A percentile compares a stretch with the other conserved stretches of the same genome.
phyloP scores from a whole-genome alignment of 148 eudicot genomes.

The Camellia lanceoleosa region DNA sequence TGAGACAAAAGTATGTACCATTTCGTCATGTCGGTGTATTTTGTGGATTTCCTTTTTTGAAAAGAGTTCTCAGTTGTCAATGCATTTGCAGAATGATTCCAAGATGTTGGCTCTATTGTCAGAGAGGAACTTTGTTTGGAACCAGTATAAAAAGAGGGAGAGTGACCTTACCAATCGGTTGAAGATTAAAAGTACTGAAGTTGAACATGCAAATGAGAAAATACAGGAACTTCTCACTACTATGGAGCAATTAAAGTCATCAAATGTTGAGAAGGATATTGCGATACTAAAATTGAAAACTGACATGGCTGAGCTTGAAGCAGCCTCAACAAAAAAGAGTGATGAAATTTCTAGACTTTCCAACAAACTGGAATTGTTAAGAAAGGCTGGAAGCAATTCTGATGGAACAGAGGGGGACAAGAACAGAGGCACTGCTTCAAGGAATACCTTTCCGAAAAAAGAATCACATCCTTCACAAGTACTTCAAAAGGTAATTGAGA shows the following conservation, averaged over 20 bases:
- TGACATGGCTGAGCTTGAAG: conserved; percentile 36
- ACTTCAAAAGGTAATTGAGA: conserved; percentile 24
- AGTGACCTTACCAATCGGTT: conserved; percentile 31
- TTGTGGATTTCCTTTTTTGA: background rate
- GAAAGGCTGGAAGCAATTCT: conserved; percentile 26
- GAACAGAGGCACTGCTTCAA: conserved; percentile 7
- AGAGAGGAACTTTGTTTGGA: conserved; percentile 70
- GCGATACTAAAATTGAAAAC: conserved; percentile 31
- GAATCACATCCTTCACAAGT: conserved; percentile 25
- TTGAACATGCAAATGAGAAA: conserved; percentile 42
- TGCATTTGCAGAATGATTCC: conserved; percentile 28
- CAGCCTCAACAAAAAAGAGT: conserved; percentile 33
- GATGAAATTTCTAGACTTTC: conserved; percentile 39
- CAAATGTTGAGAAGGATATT: conserved; percentile 44
- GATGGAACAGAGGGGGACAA: conserved; percentile 14
- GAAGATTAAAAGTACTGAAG: conserved; percentile 45
- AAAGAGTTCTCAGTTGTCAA: background rate
- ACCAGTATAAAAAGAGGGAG: conserved; percentile 61
- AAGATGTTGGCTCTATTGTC: conserved; percentile 53
- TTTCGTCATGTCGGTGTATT: background rate
- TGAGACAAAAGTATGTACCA: conserved; percentile 36
- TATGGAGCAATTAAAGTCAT: conserved; percentile 53
- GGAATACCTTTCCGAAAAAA: conserved; percentile 23
- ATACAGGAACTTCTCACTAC: conserved; percentile 34
- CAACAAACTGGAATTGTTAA: conserved; percentile 41